Percentiles rank a stretch among this genome's conserved stretches.
These are phyloP conservation scores for Tricholoma hemisulphureum DNA, from an alignment of 768 basidiomycete genomes.

Conservation along the genomic window DNA sequence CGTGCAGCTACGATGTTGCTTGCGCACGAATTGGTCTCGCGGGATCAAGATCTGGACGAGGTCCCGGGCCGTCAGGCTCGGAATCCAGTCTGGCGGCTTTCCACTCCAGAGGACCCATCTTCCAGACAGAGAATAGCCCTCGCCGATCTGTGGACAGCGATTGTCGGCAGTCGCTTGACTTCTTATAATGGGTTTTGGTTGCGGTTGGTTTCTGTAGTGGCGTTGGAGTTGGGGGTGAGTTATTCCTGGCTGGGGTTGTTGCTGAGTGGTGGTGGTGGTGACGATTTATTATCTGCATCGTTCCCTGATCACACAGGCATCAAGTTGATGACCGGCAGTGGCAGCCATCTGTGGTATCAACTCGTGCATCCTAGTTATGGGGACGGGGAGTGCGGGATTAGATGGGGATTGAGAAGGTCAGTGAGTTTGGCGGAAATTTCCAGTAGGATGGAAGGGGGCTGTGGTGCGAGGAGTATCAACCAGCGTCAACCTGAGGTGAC, in stretches of 20 bases:
- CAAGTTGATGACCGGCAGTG: no score
- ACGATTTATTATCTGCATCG: no score
- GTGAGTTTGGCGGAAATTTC: not conserved
- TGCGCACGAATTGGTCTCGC: not conserved
- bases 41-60: not conserved
- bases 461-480: not conserved
- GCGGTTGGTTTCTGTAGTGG: not conserved
- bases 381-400: not conserved
- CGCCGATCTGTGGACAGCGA: not conserved
- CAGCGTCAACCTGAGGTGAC: not conserved
- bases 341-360: not conserved
- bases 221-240: not conserved
- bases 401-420: not conserved
- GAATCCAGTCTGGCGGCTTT: not conserved
- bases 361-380: not conserved
- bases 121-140: not conserved
- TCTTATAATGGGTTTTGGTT: conserved; percentile 3
- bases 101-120: not conserved
- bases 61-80: not conserved
- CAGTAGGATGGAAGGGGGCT: not conserved
- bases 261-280: not conserved
- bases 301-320: no score
- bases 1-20: not conserved
- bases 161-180: not conserved
- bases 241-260: not conserved